Conservation (phyloP, 306 rosid species). For the Pyrus pyrifolia region DNA sequence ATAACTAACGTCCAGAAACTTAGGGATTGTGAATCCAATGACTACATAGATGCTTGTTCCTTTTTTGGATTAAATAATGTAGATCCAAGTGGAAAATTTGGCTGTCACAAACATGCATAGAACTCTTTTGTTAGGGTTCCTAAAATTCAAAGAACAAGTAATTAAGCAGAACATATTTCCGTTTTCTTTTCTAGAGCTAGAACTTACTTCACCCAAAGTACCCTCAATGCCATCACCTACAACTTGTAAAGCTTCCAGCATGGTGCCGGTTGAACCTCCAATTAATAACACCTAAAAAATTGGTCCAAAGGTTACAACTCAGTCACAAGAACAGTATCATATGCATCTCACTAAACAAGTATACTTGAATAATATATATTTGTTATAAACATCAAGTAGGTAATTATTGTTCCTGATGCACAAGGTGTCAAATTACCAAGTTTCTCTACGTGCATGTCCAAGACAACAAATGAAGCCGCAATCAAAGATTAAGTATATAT, state of each 20-base stretch:
- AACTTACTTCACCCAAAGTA: constrained; percentile 66
- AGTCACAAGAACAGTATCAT: not conserved
- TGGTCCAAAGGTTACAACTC: not conserved
- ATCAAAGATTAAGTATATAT: not conserved
- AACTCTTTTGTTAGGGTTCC: not conserved
- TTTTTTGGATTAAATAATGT: not conserved
- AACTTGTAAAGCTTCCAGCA: constrained; percentile 92
- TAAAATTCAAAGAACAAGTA: not conserved
- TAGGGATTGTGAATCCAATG: not conserved
- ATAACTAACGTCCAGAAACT: not conserved
- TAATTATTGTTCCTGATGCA: not conserved
- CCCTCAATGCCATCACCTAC: constrained; percentile 67
- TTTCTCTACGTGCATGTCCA: not conserved
- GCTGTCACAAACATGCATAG: not conserved
- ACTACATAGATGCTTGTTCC: not conserved
- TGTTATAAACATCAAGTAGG: not conserved
- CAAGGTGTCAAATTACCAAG: not conserved
- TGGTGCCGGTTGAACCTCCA: constrained; percentile 97
- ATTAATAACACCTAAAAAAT: constrained; percentile 77
- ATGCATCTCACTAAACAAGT: not conserved
- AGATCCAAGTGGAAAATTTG: not conserved
- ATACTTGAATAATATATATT: not conserved
- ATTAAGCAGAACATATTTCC: not conserved
- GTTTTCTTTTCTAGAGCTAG: not conserved
- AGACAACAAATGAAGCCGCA: not conserved